These are phyloP conservation scores for Blastobotrys elegans DNA, from an alignment of 1,139 yeast species.

Conservation along the genomic window DNA sequence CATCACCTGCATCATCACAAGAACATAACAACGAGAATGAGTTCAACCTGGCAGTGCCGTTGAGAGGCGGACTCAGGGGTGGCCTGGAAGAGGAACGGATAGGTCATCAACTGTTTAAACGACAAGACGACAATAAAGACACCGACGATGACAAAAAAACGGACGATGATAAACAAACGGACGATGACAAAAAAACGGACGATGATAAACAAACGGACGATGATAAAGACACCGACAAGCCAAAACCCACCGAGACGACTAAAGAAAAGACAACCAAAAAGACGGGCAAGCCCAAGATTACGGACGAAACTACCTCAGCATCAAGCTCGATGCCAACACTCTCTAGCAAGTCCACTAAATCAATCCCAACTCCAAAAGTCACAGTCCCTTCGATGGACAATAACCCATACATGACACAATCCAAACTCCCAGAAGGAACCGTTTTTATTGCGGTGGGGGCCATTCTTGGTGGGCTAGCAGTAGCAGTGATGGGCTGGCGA, in stretches of 20 bases:
- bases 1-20: background rate
- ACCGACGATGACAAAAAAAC: background rate
- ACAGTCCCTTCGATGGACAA: constrained; percentile 53
- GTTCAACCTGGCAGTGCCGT: background rate
- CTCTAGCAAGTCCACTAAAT: constrained; percentile 6
- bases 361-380: constrained; percentile 49
- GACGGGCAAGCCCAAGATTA: constrained; percentile 1
- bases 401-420: constrained; percentile 59
- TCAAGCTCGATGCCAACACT: constrained; percentile 3
- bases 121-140: background rate
- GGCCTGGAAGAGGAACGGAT: background rate
- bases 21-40: background rate
- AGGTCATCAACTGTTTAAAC: background rate
- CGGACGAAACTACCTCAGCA: background rate
- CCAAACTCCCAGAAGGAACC: constrained; percentile 60
- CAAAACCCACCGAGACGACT: background rate
- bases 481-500: constrained; percentile 41
- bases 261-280: background rate
- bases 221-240: constrained; percentile 1
- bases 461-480: constrained; percentile 51
- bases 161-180: background rate
- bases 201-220: constrained; percentile 1
- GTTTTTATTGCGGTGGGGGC: constrained; percentile 78
- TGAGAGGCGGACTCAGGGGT: background rate
- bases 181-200: background rate